These are phyloP conservation scores for Limonium bicolor DNA, from an alignment of 148 eudicot genomes.

Conservation along the genomic window DNA sequence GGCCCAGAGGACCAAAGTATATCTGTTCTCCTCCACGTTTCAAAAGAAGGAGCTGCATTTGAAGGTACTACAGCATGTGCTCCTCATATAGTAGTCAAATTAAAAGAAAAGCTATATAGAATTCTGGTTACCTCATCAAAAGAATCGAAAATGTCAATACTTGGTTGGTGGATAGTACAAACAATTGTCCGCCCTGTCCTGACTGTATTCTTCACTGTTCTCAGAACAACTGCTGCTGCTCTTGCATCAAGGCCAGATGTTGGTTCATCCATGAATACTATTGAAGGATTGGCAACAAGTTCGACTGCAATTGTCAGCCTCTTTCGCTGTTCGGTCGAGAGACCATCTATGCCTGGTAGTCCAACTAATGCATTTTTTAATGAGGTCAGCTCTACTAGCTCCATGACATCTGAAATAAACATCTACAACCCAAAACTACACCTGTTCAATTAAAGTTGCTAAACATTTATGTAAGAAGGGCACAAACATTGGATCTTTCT, in stretches of 20 bases:
- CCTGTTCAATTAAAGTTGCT: no score
- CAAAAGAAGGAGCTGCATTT: constrained; percentile 19
- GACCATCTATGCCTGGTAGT: constrained; percentile 15
- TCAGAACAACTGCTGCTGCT: constrained; percentile 30
- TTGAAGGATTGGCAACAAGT: constrained; percentile 27
- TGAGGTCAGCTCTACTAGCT: constrained; percentile 19
- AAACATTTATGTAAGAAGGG: no score
- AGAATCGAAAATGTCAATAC: constrained; percentile 25
- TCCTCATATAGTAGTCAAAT: neutral
- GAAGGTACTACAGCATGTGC: neutral
- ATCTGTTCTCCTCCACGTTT: constrained; percentile 22
- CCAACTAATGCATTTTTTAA: constrained; percentile 23
- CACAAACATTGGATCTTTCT: no score
- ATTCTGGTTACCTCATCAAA: constrained; percentile 18
- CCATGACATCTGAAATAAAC: constrained; percentile 17
- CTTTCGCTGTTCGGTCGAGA: constrained; percentile 23
- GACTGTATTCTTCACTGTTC: constrained; percentile 19
- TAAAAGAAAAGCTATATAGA: neutral
- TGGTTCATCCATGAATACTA: constrained; percentile 30
- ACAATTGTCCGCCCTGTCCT: constrained; percentile 24
- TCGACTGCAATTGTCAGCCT: constrained; percentile 26
- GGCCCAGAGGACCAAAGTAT: constrained; percentile 21
- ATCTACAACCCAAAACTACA: constrained; percentile 3
- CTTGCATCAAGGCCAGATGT: constrained; percentile 29
- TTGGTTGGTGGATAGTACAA: constrained; percentile 27